phyloP scores from a whole-genome alignment of 2,329 filamentous ascomycete species.

The Aspergillus amoenus region DNA sequence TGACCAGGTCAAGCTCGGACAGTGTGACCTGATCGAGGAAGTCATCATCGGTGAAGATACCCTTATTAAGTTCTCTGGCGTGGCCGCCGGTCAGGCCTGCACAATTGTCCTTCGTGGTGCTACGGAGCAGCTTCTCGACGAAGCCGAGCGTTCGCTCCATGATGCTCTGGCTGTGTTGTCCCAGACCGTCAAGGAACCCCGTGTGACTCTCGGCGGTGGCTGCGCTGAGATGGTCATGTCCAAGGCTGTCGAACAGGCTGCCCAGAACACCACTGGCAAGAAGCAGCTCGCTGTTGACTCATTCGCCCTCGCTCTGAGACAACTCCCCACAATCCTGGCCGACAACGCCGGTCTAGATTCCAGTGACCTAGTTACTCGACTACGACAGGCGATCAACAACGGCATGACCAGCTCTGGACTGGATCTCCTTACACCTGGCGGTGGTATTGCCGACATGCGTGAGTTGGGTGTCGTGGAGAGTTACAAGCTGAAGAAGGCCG shows the following conservation, averaged over 20 bases:
- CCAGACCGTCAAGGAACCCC: conserved; percentile 91
- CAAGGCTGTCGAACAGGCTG: conserved; percentile 91
- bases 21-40: conserved; percentile 95
- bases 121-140: conserved; percentile 93
- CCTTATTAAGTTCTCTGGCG: conserved; percentile 94
- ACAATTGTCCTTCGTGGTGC: conserved; percentile 95
- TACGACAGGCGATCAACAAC: conserved; percentile 92
- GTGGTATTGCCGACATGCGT: conserved; percentile 92
- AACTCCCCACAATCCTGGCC: conserved; percentile 92
- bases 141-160: conserved; percentile 93
- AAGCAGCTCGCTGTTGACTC: conserved; percentile 89
- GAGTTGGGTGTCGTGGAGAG: conserved; percentile 94
- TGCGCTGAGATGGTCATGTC: conserved; percentile 99
- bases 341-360: conserved; percentile 97
- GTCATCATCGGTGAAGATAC: conserved; percentile 98
- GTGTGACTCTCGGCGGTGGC: conserved; percentile 90
- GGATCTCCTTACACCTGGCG: conserved; percentile 84
- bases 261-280: conserved; percentile 94
- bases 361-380: conserved; percentile 84
- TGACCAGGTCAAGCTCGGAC: conserved; percentile 91
- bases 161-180: conserved; percentile 95
- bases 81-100: conserved; percentile 89
- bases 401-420: conserved; percentile 90
- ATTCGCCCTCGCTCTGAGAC: conserved; percentile 84
- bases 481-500: conserved; percentile 98